These are phyloP conservation scores for Septoria linicola DNA, from an alignment of 2,329 filamentous ascomycete genomes.

Conservation along the genomic window DNA sequence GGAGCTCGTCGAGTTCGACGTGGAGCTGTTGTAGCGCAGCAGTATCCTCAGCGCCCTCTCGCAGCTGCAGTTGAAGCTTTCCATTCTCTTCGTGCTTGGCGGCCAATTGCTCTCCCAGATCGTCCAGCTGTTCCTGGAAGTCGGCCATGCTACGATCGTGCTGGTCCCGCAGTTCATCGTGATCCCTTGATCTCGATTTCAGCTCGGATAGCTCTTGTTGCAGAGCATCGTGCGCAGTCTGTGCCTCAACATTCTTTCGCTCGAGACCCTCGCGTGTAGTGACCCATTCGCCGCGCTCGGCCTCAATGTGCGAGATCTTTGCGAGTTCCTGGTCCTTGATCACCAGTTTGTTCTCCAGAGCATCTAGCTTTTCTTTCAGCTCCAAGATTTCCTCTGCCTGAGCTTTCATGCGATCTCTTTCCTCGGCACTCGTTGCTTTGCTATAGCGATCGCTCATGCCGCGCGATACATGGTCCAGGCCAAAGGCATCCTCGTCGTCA, in stretches of 20 bases:
- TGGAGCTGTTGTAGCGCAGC: conserved; percentile 37
- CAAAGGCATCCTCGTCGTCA: conserved; percentile 32
- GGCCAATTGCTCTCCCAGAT: conserved; percentile 35
- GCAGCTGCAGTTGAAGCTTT: conserved; percentile 41
- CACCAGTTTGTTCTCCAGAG: conserved; percentile 67
- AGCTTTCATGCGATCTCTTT: conserved; percentile 71
- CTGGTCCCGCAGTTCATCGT: conserved; percentile 27
- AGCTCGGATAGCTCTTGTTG: conserved; percentile 75
- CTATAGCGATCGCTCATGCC: conserved; percentile 22
- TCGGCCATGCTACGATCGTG: conserved; percentile 29
- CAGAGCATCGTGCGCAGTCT: conserved; percentile 74
- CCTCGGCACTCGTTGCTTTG: conserved; percentile 47
- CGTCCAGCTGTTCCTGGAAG: conserved; percentile 24
- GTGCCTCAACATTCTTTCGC: conserved; percentile 39
- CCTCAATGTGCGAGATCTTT: conserved; percentile 19
- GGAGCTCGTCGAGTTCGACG: conserved; percentile 23
- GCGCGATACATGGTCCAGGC: conserved; percentile 27
- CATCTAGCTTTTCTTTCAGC: conserved; percentile 70
- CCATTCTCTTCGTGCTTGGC: conserved; percentile 56
- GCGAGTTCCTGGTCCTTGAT: conserved; percentile 60
- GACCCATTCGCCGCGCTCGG: conserved; percentile 31
- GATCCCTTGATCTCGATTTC: conserved; percentile 46
- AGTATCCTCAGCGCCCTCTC: conserved; percentile 41
- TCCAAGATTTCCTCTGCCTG: conserved; percentile 75
- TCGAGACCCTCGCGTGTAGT: conserved; percentile 66